Evolutionary conservation across 1,284 basidiomycete species (phyloP).

Genomic region (Cryptococcus maquisensis): DNA sequence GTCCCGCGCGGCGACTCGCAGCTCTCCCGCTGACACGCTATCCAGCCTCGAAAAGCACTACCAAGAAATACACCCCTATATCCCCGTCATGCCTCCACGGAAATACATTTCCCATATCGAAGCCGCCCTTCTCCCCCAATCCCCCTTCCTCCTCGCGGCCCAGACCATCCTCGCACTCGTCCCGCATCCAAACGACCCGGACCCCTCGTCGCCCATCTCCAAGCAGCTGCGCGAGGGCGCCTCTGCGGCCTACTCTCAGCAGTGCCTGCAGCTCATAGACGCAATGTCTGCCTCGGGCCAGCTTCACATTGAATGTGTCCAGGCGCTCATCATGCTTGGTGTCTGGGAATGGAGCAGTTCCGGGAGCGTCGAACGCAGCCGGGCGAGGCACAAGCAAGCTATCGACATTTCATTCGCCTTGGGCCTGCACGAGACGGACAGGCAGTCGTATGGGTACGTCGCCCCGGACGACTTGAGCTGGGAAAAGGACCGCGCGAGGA

Average conservation of each 20-base stretch:
- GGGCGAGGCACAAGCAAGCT: slow-evolving; percentile 28
- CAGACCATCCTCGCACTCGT: slow-evolving; percentile 45
- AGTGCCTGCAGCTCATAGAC: slow-evolving; percentile 24
- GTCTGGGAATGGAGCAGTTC: slow-evolving; percentile 48
- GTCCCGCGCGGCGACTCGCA: slow-evolving; percentile 24
- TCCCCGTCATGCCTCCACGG: slow-evolving; percentile 44
- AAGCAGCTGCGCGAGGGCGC: slow-evolving; percentile 36
- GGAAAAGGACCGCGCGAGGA: slow-evolving; percentile 41
- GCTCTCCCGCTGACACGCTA: not conserved
- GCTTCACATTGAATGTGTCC: slow-evolving; percentile 39
- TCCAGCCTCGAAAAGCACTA: slow-evolving; percentile 44
- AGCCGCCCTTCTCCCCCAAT: slow-evolving; percentile 30
- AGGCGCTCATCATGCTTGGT: slow-evolving; percentile 41
- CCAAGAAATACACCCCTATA: slow-evolving; percentile 47
- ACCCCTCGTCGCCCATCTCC: slow-evolving; percentile 34
- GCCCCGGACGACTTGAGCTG: slow-evolving; percentile 43
- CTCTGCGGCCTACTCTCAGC: slow-evolving; percentile 22
- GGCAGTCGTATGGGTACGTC: slow-evolving; percentile 10
- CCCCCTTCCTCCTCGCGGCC: slow-evolving; percentile 47
- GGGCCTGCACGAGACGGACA: slow-evolving; percentile 43
- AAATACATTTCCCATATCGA: slow-evolving; percentile 33
- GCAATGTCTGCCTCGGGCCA: slow-evolving; percentile 8
- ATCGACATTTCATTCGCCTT: slow-evolving; percentile 45
- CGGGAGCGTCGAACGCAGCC: slow-evolving; percentile 30
- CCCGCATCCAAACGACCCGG: slow-evolving; percentile 42